Percentiles rank a stretch among this genome's conserved stretches.
Conservation (phyloP, 495 filamentous ascomycete species). For the Pyronema domesticum region DNA sequence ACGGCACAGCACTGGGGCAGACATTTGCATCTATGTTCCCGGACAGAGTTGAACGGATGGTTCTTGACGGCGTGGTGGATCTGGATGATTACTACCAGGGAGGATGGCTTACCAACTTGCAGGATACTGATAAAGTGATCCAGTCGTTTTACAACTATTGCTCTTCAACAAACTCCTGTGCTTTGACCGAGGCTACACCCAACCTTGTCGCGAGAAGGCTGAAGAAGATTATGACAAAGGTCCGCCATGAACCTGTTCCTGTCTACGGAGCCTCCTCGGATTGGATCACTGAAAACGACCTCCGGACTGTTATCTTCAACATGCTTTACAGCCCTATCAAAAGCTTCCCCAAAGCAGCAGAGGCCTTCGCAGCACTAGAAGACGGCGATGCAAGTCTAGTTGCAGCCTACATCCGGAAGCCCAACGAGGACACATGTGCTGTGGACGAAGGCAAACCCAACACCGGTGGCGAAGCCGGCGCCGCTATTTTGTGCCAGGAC, state of each 20-base stretch:
- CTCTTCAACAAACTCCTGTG: constrained; percentile 29
- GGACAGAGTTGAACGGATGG: constrained; percentile 31
- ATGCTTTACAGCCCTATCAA: constrained; percentile 43
- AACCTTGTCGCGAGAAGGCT: constrained; percentile 28
- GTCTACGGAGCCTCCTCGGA: constrained; percentile 24
- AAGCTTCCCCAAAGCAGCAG: constrained; percentile 39
- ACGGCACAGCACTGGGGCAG: constrained; percentile 35
- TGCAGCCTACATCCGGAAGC: constrained; percentile 30
- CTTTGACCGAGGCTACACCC: constrained; percentile 29
- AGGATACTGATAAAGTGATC: constrained; percentile 38
- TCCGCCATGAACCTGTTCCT: constrained; percentile 35
- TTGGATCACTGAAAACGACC: constrained; percentile 26
- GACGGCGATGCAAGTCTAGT: constrained; percentile 36
- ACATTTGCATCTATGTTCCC: constrained; percentile 37
- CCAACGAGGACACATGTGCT: constrained; percentile 21
- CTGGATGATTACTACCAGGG: constrained; percentile 33
- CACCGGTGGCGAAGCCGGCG: constrained; percentile 32
- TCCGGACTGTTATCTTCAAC: constrained; percentile 30
- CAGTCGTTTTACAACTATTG: constrained; percentile 37
- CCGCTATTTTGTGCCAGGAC: constrained; percentile 49
- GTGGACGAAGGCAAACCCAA: constrained; percentile 25
- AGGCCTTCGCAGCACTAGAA: constrained; percentile 36
- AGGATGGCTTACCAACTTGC: constrained; percentile 31
- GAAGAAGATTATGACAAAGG: constrained; percentile 26
- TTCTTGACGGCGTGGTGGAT: constrained; percentile 33